Base-by-base conservation (phyloP, 768 basidiomycete species). In the Dictyophora rubrovolvata region DNA sequence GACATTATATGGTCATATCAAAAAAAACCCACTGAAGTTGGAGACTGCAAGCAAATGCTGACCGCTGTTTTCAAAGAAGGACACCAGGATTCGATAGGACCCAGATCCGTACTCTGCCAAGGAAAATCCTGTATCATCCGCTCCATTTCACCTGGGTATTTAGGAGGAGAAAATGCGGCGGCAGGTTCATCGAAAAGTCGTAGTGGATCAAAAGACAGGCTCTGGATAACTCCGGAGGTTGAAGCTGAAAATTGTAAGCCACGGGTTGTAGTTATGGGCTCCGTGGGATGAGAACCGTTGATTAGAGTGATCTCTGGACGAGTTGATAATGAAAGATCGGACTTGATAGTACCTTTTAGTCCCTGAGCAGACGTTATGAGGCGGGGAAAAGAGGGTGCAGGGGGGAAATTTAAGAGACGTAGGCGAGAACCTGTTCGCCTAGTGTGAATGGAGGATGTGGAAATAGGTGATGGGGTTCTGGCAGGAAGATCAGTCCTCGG, bases 71-170 rank as follows among this genome's bases (percentile, higher is more conserved):
- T 63, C 20, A 65, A 53, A 21, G 57, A 60, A 21, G 54, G 50
- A 33, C 54, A 58, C 64, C 64, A 65, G 8, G 37, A 18, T 20
- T 50, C 42, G 34, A 28, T 59, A 11, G 64, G 57, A 5, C 64
- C 64, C 5, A 65, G 53, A 11, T 50, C 37, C 22, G 59, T 63
- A 17, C 37, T 60, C 47, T 65, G 48, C 64, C 64, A 65, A n/a
- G 64, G 63, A 37, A 28, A 65, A 28, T 50, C 48, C 23, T 62
- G 53, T 42, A 64, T n/a, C 53, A 57, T 48, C 14, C 53, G 58
- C 8, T 34, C 34, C 63, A 65, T 64, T 56, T 64, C 49, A n/a
- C 48, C 46, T 35, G 48, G 42, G 23, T 48, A 37, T 16, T n/a
- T 18, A 11, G 42, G 23, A 28, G 22, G 5, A 42, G 53, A 47